Percentiles rank a stretch among this genome's conserved stretches.
phyloP scores from a whole-genome alignment of 1,284 basidiomycete species.

The Fistulina hepatica region DNA sequence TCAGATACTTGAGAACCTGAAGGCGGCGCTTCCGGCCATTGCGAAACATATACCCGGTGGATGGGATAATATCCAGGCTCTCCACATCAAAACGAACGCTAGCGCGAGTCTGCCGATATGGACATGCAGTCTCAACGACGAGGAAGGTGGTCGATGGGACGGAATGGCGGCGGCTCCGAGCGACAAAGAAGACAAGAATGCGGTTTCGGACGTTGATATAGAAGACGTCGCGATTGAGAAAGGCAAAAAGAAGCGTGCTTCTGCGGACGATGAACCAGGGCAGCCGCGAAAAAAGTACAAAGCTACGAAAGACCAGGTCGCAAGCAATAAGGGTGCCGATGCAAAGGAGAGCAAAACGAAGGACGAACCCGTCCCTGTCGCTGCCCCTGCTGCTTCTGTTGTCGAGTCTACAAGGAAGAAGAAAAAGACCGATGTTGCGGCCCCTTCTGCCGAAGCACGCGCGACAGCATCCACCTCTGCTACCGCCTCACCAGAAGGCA shows the following conservation, averaged over 20 bases:
- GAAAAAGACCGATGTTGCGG: conserved; percentile 5
- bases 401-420: too few species aligned
- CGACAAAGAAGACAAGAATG: conserved; percentile 21
- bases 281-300: conserved; percentile 18
- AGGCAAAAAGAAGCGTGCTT: conserved; percentile 8
- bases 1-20: conserved; percentile 74
- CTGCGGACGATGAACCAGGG: conserved; percentile 21
- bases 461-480: conserved; percentile 4
- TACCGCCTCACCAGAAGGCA: conserved; percentile 5
- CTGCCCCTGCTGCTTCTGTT: too few species aligned
- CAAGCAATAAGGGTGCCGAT: background rate
- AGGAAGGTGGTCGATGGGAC: conserved; percentile 53
- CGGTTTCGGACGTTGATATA: conserved; percentile 22
- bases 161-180: conserved; percentile 38
- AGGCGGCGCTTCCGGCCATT: conserved; percentile 71
- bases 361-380: too few species aligned
- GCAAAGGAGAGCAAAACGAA: conserved; percentile 1
- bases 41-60: conserved; percentile 63
- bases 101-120: conserved; percentile 87
- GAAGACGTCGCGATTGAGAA: conserved; percentile 15
- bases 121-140: conserved; percentile 60
- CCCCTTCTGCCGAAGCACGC: background rate
- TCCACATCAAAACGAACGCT: conserved; percentile 86
- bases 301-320: conserved; percentile 4
- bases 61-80: conserved; percentile 87